A percentile compares a stretch with the other conserved stretches of the same genome.
phyloP scores from a whole-genome alignment of 768 basidiomycete genomes.

The Boletus pseudo-olivaceus region DNA sequence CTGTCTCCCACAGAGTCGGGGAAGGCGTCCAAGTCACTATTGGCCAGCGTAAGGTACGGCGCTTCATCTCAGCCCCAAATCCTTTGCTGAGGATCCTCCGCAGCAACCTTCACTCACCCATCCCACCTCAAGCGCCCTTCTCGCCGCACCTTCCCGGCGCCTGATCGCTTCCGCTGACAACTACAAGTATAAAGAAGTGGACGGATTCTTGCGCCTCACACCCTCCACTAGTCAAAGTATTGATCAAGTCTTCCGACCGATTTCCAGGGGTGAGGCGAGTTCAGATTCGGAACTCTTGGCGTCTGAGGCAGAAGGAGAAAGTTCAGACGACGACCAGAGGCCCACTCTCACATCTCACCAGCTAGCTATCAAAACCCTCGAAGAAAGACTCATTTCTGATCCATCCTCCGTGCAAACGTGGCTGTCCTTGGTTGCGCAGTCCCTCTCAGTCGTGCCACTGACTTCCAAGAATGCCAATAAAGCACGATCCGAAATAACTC shows the following conservation, averaged over 20 bases:
- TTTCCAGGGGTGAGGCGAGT: constrained; percentile 31
- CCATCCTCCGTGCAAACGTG: constrained; percentile 57
- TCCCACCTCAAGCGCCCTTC: constrained; percentile 48
- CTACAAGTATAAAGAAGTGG: constrained; percentile 56
- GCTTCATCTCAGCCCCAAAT: not conserved
- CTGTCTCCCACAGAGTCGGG: constrained; percentile 50
- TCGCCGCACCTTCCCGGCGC: constrained; percentile 48
- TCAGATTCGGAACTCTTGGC: constrained; percentile 37
- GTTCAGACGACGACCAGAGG: constrained; percentile 34
- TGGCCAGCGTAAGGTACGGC: constrained; percentile 41
- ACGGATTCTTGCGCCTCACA: constrained; percentile 63
- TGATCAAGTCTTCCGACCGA: constrained; percentile 51
- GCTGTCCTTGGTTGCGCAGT: constrained; percentile 61
- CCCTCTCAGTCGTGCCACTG: constrained; percentile 57
- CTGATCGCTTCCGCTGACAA: constrained; percentile 37
- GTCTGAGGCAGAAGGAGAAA: constrained; percentile 29
- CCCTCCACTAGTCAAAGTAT: constrained; percentile 33
- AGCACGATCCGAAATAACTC: constrained; percentile 66
- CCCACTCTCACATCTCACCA: constrained; percentile 52
- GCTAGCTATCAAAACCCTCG: constrained; percentile 53
- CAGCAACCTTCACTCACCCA: constrained; percentile 57
- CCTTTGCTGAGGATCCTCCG: constrained; percentile 4
- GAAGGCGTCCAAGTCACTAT: constrained; percentile 59
- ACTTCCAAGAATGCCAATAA: constrained; percentile 65
- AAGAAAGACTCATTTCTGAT: constrained; percentile 47